phyloP scores from a whole-genome alignment of 176 grass and related monocot genomes.

The Zoysia japonica region DNA sequence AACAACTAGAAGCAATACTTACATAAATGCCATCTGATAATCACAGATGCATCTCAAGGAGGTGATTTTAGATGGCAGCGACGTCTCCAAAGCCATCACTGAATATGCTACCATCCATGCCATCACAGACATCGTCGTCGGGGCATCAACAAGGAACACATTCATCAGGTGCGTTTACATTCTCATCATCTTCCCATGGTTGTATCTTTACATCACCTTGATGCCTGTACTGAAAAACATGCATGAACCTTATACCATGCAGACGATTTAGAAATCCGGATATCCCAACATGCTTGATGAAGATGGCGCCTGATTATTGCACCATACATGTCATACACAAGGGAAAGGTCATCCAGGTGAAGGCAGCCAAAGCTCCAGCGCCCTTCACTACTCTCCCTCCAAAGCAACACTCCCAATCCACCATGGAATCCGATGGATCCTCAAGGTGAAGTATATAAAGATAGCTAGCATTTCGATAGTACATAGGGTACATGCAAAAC shows the following conservation, averaged over 20 bases:
- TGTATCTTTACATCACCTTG: constrained; percentile 35
- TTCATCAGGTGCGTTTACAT: constrained; percentile 61
- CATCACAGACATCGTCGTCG: constrained; percentile 65
- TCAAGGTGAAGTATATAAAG: constrained; percentile 49
- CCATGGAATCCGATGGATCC: constrained; percentile 50
- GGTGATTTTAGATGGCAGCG: constrained; percentile 67
- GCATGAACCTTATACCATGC: constrained; percentile 36
- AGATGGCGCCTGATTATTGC: constrained; percentile 78
- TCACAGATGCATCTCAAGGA: constrained; percentile 80
- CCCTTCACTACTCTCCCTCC: constrained; percentile 53
- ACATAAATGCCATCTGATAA: constrained; percentile 24
- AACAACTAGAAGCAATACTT: constrained; percentile 15
- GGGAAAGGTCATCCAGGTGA: constrained; percentile 66
- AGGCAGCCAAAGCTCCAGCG: constrained; percentile 59
- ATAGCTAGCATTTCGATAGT: constrained; percentile 7
- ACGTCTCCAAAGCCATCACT: constrained; percentile 71
- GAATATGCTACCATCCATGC: constrained; percentile 56
- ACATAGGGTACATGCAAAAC: background rate
- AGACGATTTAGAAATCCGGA: constrained; percentile 87
- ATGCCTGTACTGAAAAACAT: constrained; percentile 41
- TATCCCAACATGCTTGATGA: constrained; percentile 79
- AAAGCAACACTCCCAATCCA: constrained; percentile 45
- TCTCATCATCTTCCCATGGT: constrained; percentile 10
- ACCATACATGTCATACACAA: constrained; percentile 88
- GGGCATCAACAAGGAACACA: constrained; percentile 60